Evolutionary conservation across 2,329 filamentous ascomycete genomes (phyloP).

Genomic region (Chalaropsis ovoidea): DNA sequence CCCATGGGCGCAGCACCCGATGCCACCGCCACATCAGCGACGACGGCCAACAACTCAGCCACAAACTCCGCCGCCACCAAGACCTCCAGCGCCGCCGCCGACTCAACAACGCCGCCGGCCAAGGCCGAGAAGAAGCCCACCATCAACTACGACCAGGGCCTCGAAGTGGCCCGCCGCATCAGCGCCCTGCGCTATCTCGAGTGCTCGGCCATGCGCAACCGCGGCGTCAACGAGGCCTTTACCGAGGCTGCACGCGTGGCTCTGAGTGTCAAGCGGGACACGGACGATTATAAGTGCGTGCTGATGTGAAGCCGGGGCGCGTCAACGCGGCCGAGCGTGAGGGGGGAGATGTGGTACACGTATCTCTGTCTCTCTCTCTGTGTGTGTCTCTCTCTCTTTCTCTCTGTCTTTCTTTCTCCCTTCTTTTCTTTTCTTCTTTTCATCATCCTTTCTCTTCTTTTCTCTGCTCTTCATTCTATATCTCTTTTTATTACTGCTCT

Average conservation of each 20-base stretch:
- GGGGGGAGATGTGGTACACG: too few relatives aligned
- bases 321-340: too few relatives aligned
- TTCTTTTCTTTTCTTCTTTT: slow-evolving; percentile 7
- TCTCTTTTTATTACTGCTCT: slow-evolving; percentile 2
- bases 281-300: slow-evolving; percentile 50
- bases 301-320: slow-evolving; percentile 42
- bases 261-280: slow-evolving; percentile 58
- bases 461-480: slow-evolving; percentile 11
- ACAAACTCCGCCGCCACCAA: not conserved
- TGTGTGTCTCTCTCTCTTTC: slow-evolving; percentile 8
- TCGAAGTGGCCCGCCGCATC: slow-evolving; percentile 84
- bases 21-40: not conserved
- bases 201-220: slow-evolving; percentile 96
- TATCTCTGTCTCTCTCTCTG: not conserved
- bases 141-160: slow-evolving; percentile 83
- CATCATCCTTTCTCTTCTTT: slow-evolving; percentile 2
- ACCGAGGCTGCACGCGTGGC: slow-evolving; percentile 95
- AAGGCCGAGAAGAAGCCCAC: slow-evolving; percentile 54
- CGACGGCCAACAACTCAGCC: not conserved
- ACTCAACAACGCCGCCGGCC: slow-evolving; percentile 30
- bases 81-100: slow-evolving; percentile 31
- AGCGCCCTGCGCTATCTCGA: slow-evolving; percentile 90
- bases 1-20: slow-evolving; percentile 31
- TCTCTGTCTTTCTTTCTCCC: slow-evolving; percentile 3
- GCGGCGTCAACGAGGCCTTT: slow-evolving; percentile 96